phyloP scores from a whole-genome alignment of 2,329 filamentous ascomycete species.

The Penicillium polonicum region DNA sequence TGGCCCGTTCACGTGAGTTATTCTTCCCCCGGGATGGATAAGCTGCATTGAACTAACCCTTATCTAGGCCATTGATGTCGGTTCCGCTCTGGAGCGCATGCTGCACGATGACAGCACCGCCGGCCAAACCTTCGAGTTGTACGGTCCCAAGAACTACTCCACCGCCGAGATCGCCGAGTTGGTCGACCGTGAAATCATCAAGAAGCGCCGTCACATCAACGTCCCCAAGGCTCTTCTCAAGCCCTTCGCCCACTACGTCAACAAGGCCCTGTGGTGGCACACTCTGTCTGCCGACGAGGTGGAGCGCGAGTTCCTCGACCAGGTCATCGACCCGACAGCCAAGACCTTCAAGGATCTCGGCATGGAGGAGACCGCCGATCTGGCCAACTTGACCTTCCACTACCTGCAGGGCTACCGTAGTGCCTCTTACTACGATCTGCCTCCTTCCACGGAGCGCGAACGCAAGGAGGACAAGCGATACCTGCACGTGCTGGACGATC shows the following conservation, averaged over 20 bases:
- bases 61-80: constrained; percentile 80
- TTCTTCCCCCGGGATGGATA: neutral
- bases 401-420: constrained; percentile 94
- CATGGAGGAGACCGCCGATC: constrained; percentile 77
- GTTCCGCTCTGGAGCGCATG: constrained; percentile 83
- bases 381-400: constrained; percentile 84
- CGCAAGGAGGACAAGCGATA: constrained; percentile 95
- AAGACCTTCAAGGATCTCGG: constrained; percentile 95
- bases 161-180: constrained; percentile 81
- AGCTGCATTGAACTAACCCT: constrained; percentile 9
- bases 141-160: constrained; percentile 88
- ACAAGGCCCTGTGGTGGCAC: constrained; percentile 86
- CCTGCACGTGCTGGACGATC: constrained; percentile 85
- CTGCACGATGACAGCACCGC: constrained; percentile 87
- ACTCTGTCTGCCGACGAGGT: constrained; percentile 79
- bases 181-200: constrained; percentile 89
- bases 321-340: constrained; percentile 81
- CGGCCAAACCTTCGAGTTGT: constrained; percentile 89
- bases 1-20: constrained; percentile 79
- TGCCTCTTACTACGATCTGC: constrained; percentile 85
- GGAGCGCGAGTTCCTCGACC: constrained; percentile 89
- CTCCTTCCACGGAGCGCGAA: constrained; percentile 91
- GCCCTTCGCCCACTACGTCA: constrained; percentile 70
- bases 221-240: constrained; percentile 78
- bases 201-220: constrained; percentile 87